phyloP scores from a whole-genome alignment of 148 eudicot genomes.

The Arbutus unedo region DNA sequence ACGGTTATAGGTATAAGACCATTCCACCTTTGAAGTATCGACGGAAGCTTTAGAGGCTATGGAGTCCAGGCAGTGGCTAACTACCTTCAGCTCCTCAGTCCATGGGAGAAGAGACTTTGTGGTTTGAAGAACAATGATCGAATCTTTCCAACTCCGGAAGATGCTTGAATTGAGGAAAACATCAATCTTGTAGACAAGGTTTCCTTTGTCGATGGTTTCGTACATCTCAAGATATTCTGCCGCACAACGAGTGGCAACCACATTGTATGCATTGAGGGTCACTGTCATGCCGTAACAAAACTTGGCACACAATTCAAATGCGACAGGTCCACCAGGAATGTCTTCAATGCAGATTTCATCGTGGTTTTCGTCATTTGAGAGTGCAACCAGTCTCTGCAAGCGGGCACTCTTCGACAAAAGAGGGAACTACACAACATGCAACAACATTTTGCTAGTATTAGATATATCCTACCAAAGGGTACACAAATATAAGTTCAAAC shows the following conservation, averaged over 20 bases:
- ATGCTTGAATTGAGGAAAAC: slow-evolving; percentile 83
- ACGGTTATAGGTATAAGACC: slow-evolving; percentile 90
- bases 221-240: slow-evolving; percentile 89
- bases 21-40: slow-evolving; percentile 74
- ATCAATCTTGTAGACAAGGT: slow-evolving; percentile 76
- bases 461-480: not conserved
- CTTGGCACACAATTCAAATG: slow-evolving; percentile 83
- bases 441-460: not conserved
- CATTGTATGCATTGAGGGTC: slow-evolving; percentile 81
- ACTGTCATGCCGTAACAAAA: slow-evolving; percentile 92
- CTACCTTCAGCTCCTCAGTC: slow-evolving; percentile 79
- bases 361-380: slow-evolving; percentile 43
- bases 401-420: slow-evolving; percentile 82
- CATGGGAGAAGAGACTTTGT: slow-evolving; percentile 68
- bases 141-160: slow-evolving; percentile 90
- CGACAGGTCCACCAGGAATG: slow-evolving; percentile 82
- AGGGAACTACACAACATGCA: slow-evolving; percentile 53
- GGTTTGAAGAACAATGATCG: slow-evolving; percentile 79
- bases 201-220: slow-evolving; percentile 72
- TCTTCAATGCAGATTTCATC: slow-evolving; percentile 65
- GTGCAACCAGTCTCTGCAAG: slow-evolving; percentile 66
- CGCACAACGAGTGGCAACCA: slow-evolving; percentile 85
- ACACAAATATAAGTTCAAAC: not conserved
- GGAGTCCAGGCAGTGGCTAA: slow-evolving; percentile 67
- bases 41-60: slow-evolving; percentile 71